Percentiles rank a stretch among this genome's conserved stretches.
Conservation (phyloP, 2,329 filamentous ascomycete genomes). For the Myriangium duriaei region DNA sequence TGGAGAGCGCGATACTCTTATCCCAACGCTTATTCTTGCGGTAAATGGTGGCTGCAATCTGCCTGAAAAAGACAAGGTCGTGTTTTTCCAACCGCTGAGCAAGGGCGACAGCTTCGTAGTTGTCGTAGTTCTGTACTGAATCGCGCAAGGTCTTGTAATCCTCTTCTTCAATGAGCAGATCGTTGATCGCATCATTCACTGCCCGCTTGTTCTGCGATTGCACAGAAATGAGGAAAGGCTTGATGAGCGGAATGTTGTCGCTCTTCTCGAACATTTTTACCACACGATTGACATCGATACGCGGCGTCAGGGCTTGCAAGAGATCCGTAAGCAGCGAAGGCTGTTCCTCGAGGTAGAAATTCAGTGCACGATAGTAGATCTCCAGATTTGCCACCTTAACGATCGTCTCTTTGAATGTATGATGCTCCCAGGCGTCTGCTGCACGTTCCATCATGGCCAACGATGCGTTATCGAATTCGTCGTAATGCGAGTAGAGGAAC, state of each 20-base stretch:
- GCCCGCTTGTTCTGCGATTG: slow-evolving; percentile 96
- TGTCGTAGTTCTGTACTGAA: slow-evolving; percentile 97
- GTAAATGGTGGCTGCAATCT: slow-evolving; percentile 96
- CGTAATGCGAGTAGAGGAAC: slow-evolving; percentile 92
- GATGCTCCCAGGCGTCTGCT: slow-evolving; percentile 96
- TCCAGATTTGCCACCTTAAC: slow-evolving; percentile 97
- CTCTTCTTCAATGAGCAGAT: slow-evolving; percentile 94
- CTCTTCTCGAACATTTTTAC: slow-evolving; percentile 98
- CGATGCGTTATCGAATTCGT: slow-evolving; percentile 94
- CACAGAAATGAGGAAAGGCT: slow-evolving; percentile 94
- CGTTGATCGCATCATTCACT: slow-evolving; percentile 96
- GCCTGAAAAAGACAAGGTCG: slow-evolving; percentile 96
- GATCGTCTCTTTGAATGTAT: slow-evolving; percentile 97
- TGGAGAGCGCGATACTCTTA: slow-evolving; percentile 93
- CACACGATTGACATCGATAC: slow-evolving; percentile 97
- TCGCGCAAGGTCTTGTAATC: slow-evolving; percentile 98
- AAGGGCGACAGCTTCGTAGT: slow-evolving; percentile 90
- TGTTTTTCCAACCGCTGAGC: slow-evolving; percentile 92
- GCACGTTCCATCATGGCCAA: slow-evolving; percentile 96
- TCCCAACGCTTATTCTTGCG: slow-evolving; percentile 99
- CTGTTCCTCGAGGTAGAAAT: slow-evolving; percentile 96
- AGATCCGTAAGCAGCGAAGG: slow-evolving; percentile 92
- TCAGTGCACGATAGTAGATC: slow-evolving; percentile 95
- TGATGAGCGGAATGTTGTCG: slow-evolving; percentile 95
- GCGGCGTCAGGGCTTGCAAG: slow-evolving; percentile 76